Base-by-base conservation (phyloP, 2,329 filamentous ascomycete species). In the Cladosporium sphaerospermum region DNA sequence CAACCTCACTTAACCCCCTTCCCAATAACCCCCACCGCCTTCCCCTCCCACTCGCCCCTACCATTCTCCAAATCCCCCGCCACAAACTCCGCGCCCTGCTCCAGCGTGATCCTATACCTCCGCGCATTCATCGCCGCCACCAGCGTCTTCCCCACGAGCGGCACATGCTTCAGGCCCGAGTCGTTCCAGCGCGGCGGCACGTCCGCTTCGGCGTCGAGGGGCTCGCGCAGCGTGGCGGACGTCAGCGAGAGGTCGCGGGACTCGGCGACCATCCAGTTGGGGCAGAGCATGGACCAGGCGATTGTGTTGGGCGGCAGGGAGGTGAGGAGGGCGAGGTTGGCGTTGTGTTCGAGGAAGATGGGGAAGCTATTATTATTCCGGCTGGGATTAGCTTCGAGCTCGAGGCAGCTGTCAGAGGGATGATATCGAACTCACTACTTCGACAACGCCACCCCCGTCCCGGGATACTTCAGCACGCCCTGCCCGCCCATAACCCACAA, bases 1-100 rank as follows among this genome's bases (percentile, higher is more conserved):
- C 4, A 28, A 4, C 23, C 23, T 28, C 23, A 28, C 23, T 68
- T 61, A 7, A 28, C 23, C 5, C 23, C 23, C 23, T 7, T 28
- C 23, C 5, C 23, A 46, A 69, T 72, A 28, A 71, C 54, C 14
- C 68, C 69, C 2, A 73, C 72, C 16, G 59, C 64, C 45, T 55
- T 61, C 23, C 70, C 69, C 51, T 63, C 61, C 62, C 67, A 72
- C 41, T 58, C 55, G 19, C 63, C 64, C 39, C 64, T 59, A 1
- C 43, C 47, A 32, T 33, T 61, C 54, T 65, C 68, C 42, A 74
- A 60, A 59, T 74, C 71, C 42, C 58, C 62, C 10, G 71, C 70
- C 41, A 75, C 65, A 44, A 74, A 71, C n/a, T 73, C 72, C 2
- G 71, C 72, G 53, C 69, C 68, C 52, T 70, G 66, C 55, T 74